phyloP scores from a whole-genome alignment of 352 stramenopile genomes.

The Phytophthora meadii region DNA sequence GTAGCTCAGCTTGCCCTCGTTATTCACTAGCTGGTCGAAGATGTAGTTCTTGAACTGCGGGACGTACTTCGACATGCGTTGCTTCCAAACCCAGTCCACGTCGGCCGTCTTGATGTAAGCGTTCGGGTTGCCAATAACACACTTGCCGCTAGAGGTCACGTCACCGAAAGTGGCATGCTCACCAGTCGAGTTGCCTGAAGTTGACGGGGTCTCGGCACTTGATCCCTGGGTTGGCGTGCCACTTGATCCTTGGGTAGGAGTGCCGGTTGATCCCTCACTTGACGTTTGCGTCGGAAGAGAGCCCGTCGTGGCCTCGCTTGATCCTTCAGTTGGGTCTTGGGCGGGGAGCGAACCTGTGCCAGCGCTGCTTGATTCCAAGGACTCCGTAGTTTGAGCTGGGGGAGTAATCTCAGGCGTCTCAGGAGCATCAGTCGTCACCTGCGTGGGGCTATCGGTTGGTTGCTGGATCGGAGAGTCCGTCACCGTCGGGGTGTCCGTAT shows the following conservation, averaged over 20 bases:
- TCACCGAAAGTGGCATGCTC: constrained; percentile 34
- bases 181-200: constrained; percentile 11
- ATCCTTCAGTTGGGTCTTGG: not conserved
- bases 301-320: not conserved
- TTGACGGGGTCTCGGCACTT: constrained; percentile 8
- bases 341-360: constrained; percentile 6
- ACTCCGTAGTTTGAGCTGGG: constrained; percentile 7
- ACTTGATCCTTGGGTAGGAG: constrained; percentile 14
- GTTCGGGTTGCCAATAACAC: constrained; percentile 30
- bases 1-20: constrained; percentile 43
- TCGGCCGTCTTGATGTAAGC: constrained; percentile 27
- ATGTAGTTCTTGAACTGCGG: constrained; percentile 46
- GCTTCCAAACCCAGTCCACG: constrained; percentile 30
- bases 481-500: constrained; percentile 19
- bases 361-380: constrained; percentile 13
- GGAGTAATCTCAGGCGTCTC: constrained; percentile 15
- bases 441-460: constrained; percentile 15
- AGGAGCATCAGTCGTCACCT: constrained; percentile 13
- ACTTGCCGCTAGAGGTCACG: constrained; percentile 34
- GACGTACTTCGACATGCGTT: constrained; percentile 31
- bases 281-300: constrained; percentile 7
- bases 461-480: constrained; percentile 26
- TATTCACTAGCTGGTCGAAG: constrained; percentile 52
- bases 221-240: constrained; percentile 16
- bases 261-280: not conserved